Evolutionary conservation across 257 asterid species (phyloP).

Genomic region (Datura wrightii): DNA sequence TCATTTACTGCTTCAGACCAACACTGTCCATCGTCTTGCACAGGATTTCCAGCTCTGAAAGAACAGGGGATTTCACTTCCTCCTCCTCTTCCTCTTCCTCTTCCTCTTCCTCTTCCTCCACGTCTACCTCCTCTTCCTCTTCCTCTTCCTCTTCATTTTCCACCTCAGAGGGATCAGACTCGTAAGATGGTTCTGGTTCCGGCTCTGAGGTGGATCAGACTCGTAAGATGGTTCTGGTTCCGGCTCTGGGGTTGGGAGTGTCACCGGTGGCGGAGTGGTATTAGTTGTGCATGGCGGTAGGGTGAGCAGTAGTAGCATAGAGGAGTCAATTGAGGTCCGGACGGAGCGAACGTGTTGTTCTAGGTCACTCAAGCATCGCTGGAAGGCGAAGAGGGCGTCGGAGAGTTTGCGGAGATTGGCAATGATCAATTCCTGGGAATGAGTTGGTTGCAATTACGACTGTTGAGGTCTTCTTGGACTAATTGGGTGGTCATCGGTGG

Average conservation of each 20-base stretch:
- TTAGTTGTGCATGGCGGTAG: conserved; percentile 19
- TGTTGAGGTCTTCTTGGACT: neutral
- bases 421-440: conserved; percentile 46
- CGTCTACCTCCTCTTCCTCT: fast-evolving
- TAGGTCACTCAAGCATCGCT: conserved; percentile 61
- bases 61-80: neutral
- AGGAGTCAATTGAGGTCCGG: conserved; percentile 44
- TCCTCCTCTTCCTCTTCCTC: neutral
- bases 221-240: neutral
- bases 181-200: neutral
- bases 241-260: neutral
- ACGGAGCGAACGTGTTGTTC: conserved; percentile 58
- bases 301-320: conserved; percentile 39
- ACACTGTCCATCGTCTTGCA: conserved; percentile 65
- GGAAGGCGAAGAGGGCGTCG: conserved; percentile 57
- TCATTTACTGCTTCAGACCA: conserved; percentile 58
- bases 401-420: conserved; percentile 56
- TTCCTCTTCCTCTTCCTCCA: neutral
- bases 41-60: conserved; percentile 46
- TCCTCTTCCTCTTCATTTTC: neutral
- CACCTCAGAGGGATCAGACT: neutral
- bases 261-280: conserved; percentile 26
- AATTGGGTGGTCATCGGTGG: neutral
- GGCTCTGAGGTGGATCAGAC: conserved; percentile 15
- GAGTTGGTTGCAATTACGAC: conserved; percentile 14